These are phyloP conservation scores for Phyllosticta ampelicida DNA, from an alignment of 2,329 filamentous ascomycete genomes.

Conservation along the genomic window DNA sequence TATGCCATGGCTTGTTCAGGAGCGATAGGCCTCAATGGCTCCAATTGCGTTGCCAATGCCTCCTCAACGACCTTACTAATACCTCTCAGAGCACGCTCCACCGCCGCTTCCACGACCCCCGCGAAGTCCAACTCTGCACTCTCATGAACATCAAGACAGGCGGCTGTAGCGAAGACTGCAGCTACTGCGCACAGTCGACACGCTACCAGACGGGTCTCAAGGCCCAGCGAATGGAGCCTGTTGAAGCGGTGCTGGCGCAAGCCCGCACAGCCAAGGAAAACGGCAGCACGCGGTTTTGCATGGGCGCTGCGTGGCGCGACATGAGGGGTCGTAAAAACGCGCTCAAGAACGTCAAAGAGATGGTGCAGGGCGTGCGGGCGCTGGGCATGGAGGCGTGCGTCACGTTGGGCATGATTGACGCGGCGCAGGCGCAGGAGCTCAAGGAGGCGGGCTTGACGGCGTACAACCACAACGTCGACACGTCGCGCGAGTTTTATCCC, in stretches of 20 bases:
- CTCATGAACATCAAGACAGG: conserved; percentile 96
- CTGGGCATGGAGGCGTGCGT: conserved; percentile 89
- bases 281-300: conserved; percentile 85
- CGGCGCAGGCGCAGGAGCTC: conserved; percentile 66
- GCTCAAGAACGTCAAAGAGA: conserved; percentile 72
- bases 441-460: conserved; percentile 77
- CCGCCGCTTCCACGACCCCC: conserved; percentile 73
- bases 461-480: conserved; percentile 93
- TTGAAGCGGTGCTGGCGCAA: conserved; percentile 70
- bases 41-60: background rate
- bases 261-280: conserved; percentile 70
- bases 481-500: conserved; percentile 79
- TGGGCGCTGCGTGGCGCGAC: conserved; percentile 89
- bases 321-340: conserved; percentile 84
- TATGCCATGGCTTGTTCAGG: background rate
- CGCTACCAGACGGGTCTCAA: conserved; percentile 68
- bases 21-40: background rate
- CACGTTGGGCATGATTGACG: conserved; percentile 89
- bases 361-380: conserved; percentile 69
- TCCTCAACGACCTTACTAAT: background rate
- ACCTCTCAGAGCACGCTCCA: conserved; percentile 57
- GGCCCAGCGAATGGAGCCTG: conserved; percentile 66
- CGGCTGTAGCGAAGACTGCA: conserved; percentile 85
- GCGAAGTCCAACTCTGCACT: conserved; percentile 82
- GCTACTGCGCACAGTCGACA: conserved; percentile 83